Percentiles rank a stretch among this genome's conserved stretches.
phyloP scores from a whole-genome alignment of 2,329 filamentous ascomycete species.

The Aspergillus piperis region DNA sequence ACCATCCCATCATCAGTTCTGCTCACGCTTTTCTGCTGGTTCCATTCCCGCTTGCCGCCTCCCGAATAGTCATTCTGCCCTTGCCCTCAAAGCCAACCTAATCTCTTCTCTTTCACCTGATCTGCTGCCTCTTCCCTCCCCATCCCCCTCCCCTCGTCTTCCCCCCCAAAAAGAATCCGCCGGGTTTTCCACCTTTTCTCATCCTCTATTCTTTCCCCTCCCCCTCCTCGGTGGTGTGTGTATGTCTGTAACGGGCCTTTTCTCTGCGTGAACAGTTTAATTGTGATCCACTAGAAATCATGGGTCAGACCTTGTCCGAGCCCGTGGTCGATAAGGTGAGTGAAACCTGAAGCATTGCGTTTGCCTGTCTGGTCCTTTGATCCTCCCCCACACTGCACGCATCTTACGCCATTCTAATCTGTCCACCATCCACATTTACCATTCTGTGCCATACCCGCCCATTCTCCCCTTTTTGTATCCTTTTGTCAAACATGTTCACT shows the following conservation, averaged over 20 bases:
- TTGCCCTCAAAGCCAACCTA: slow-evolving; percentile 21
- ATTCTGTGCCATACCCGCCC: neutral
- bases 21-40: slow-evolving; percentile 10
- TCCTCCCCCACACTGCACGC: slow-evolving; percentile 31
- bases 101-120: slow-evolving; percentile 11
- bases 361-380: slow-evolving; percentile 28
- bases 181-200: neutral
- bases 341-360: slow-evolving; percentile 19
- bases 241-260: slow-evolving; percentile 17
- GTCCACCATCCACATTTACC: slow-evolving; percentile 12
- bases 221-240: slow-evolving; percentile 9
- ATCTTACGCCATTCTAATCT: slow-evolving; percentile 23
- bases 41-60: slow-evolving; percentile 23
- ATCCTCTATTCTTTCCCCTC: slow-evolving; percentile 3
- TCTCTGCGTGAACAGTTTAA: slow-evolving; percentile 16
- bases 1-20: neutral
- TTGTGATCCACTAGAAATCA: slow-evolving; percentile 51
- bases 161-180: slow-evolving; percentile 7
- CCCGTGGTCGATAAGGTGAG: slow-evolving; percentile 98
- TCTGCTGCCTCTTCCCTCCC: slow-evolving; percentile 28
- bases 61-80: slow-evolving; percentile 22
- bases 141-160: slow-evolving; percentile 18
- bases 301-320: slow-evolving; percentile 99
- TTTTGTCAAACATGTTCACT: neutral
- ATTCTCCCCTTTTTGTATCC: neutral